Conservation (phyloP, 2,329 filamentous ascomycete species). For the Neonectria faginata region DNA sequence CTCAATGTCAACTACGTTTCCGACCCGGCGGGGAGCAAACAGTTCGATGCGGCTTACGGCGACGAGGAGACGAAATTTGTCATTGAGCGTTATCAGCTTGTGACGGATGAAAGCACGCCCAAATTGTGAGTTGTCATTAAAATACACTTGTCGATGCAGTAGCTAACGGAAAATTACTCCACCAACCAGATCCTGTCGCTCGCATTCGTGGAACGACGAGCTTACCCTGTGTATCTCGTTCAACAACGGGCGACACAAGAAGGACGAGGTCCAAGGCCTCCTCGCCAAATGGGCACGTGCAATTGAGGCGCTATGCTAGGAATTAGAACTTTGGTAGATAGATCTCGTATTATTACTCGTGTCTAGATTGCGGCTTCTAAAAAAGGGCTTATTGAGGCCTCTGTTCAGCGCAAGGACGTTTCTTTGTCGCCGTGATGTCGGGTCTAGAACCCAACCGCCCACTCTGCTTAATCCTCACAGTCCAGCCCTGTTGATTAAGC, state of each 20-base stretch:
- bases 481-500: not conserved
- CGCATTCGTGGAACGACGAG: slow-evolving; percentile 22
- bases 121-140: slow-evolving; percentile 8
- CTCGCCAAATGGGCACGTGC: slow-evolving; percentile 1
- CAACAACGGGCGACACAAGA: slow-evolving; percentile 14
- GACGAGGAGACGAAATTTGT: not conserved
- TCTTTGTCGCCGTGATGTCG: no score
- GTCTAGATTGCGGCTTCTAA: no score
- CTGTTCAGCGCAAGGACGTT: no score
- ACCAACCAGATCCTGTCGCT: slow-evolving; percentile 17
- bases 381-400: no score
- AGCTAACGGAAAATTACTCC: not conserved
- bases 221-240: slow-evolving; percentile 16
- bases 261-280: slow-evolving; percentile 1
- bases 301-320: not conserved
- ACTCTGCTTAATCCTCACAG: no score
- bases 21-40: slow-evolving; percentile 20
- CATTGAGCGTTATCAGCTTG: slow-evolving; percentile 16
- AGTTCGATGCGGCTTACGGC: slow-evolving; percentile 9
- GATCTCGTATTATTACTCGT: no score
- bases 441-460: no score
- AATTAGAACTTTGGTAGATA: no score
- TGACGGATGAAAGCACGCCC: slow-evolving; percentile 22
- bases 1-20: slow-evolving; percentile 18
- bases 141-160: no score